Evolutionary conservation across 106 monocot species (phyloP).

Genomic region (Acanthochlamys bracteata): DNA sequence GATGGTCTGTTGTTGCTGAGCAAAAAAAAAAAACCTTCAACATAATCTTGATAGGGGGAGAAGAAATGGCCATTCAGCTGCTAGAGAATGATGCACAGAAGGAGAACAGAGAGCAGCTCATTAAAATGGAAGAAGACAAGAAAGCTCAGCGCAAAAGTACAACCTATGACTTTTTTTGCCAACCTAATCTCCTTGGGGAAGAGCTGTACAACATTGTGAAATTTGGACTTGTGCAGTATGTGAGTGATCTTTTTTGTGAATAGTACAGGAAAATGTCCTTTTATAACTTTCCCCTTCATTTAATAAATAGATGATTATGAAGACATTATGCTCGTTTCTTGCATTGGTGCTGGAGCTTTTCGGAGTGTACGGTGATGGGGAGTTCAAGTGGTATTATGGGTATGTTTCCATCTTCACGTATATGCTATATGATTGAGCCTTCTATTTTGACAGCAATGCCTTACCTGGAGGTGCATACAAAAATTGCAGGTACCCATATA

Average conservation of each 20-base stretch:
- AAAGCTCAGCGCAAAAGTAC: background rate
- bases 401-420: slow-evolving; percentile 15
- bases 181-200: no score
- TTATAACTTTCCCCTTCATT: background rate
- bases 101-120: background rate
- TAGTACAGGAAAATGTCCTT: no score
- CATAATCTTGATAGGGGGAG: background rate
- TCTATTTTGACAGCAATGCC: background rate
- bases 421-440: background rate
- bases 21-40: background rate
- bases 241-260: slow-evolving; percentile 21
- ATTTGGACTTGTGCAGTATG: slow-evolving; percentile 19
- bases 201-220: no score
- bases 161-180: background rate
- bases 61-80: background rate
- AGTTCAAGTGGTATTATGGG: slow-evolving; percentile 91
- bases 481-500: slow-evolving; percentile 69
- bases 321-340: slow-evolving; percentile 70
- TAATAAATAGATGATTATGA: slow-evolving; percentile 64
- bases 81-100: background rate
- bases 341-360: slow-evolving; percentile 64
- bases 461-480: background rate
- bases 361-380: slow-evolving; percentile 79
- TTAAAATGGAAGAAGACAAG: background rate
- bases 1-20: background rate